Conservation (phyloP, 2,329 filamentous ascomycete genomes). For the Ophiostoma ulmi region DNA sequence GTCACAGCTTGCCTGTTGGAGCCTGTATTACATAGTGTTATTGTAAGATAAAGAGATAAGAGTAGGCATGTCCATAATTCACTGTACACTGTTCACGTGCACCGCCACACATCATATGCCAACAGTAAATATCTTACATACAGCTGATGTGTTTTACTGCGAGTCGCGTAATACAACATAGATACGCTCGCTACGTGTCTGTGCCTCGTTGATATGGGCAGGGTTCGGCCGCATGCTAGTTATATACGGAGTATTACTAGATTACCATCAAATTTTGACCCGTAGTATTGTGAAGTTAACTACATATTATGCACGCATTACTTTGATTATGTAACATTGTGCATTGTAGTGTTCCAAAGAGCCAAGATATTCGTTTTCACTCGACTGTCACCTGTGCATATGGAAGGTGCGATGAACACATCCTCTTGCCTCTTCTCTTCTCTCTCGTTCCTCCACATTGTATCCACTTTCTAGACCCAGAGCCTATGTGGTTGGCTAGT, state of each 20-base stretch:
- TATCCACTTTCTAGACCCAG: neutral
- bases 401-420: neutral
- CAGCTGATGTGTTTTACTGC: neutral
- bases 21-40: neutral
- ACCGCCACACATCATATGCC: neutral
- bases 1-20: conserved; percentile 1
- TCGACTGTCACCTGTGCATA: neutral
- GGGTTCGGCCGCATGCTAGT: neutral
- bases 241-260: neutral
- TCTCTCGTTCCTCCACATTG: neutral
- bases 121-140: neutral
- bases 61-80: neutral
- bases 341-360: neutral
- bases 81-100: neutral
- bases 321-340: neutral
- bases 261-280: neutral
- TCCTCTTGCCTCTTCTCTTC: neutral
- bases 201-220: neutral
- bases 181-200: conserved; percentile 3
- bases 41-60: neutral
- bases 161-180: neutral
- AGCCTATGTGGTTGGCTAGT: conserved; percentile 19
- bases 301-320: neutral
- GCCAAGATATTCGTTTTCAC: neutral
- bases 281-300: neutral